phyloP scores from a whole-genome alignment of 768 basidiomycete species.

The Tylopilus sp. region DNA sequence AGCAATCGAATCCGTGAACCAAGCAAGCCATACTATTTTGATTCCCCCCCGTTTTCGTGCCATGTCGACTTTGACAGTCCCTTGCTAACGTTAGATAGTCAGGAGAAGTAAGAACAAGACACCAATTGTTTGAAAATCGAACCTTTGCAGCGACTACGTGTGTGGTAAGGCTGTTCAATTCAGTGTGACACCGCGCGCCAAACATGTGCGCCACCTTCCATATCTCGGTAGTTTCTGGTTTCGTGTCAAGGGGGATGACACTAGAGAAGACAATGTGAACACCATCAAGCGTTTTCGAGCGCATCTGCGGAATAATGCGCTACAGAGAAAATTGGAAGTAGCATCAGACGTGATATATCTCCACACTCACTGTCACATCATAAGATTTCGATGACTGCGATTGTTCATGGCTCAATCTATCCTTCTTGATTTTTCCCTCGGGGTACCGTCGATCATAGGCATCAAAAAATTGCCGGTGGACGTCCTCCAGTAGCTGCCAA shows the following conservation, averaged over 20 bases:
- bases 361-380: slow-evolving; percentile 74
- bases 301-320: slow-evolving; percentile 83
- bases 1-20: slow-evolving; percentile 90
- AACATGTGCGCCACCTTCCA: slow-evolving; percentile 87
- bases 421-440: slow-evolving; percentile 28
- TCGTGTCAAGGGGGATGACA: slow-evolving; percentile 86
- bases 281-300: slow-evolving; percentile 71
- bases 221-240: slow-evolving; percentile 75
- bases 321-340: slow-evolving; percentile 30
- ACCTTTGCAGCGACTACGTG: slow-evolving; percentile 94
- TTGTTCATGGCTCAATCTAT: slow-evolving; percentile 24
- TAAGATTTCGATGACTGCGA: slow-evolving; percentile 37
- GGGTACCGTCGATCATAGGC: slow-evolving; percentile 50
- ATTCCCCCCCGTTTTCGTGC: slow-evolving; percentile 75
- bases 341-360: not conserved
- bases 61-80: slow-evolving; percentile 87
- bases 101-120: slow-evolving; percentile 10
- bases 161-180: slow-evolving; percentile 64
- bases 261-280: slow-evolving; percentile 90
- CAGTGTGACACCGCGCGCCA: slow-evolving; percentile 76
- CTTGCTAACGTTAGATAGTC: slow-evolving; percentile 47
- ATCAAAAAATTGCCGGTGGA: slow-evolving; percentile 75
- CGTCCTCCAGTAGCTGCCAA: slow-evolving; percentile 69
- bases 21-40: slow-evolving; percentile 82
- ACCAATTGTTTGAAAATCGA: slow-evolving; percentile 5